These are phyloP conservation scores for Plenodomus biglobosus DNA, from an alignment of 2,329 filamentous ascomycete genomes.

Conservation along the genomic window DNA sequence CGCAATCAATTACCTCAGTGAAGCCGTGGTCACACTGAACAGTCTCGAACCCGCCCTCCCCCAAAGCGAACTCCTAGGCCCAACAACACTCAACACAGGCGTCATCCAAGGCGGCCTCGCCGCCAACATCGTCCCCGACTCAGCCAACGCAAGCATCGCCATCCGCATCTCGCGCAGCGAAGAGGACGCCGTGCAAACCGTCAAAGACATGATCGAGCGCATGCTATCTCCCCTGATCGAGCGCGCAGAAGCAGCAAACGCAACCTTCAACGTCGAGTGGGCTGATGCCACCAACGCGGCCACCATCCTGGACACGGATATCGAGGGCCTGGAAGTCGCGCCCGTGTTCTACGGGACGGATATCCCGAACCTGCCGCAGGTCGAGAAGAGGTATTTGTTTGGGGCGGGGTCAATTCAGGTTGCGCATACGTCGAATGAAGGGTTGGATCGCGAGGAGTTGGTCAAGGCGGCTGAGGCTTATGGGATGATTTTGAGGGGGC, in stretches of 20 bases:
- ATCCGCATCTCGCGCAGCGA: slow-evolving; percentile 45
- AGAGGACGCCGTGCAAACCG: slow-evolving; percentile 16
- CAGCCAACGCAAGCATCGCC: slow-evolving; percentile 67
- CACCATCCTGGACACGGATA: slow-evolving; percentile 23
- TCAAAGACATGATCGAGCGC: slow-evolving; percentile 20
- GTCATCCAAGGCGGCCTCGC: slow-evolving; percentile 79
- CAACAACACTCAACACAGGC: slow-evolving; percentile 83
- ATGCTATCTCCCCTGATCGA: slow-evolving; percentile 18
- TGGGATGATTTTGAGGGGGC: slow-evolving; percentile 20
- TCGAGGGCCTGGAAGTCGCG: slow-evolving; percentile 24
- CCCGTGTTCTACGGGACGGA: slow-evolving; percentile 31
- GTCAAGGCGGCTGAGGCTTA: slow-evolving; percentile 27
- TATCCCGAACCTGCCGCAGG: slow-evolving; percentile 25
- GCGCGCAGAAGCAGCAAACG: slow-evolving; percentile 16
- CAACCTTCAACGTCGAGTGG: slow-evolving; percentile 17
- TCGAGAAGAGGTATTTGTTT: slow-evolving; percentile 26
- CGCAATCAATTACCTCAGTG: slow-evolving; percentile 76
- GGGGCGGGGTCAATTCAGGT: slow-evolving; percentile 26
- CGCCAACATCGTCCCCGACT: slow-evolving; percentile 77
- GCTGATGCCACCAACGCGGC: slow-evolving; percentile 12
- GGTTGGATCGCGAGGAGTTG: slow-evolving; percentile 22
- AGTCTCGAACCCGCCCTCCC: slow-evolving; percentile 51
- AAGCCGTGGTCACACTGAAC: slow-evolving; percentile 66
- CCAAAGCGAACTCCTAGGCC: slow-evolving; percentile 19
- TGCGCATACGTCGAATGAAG: slow-evolving; percentile 26